phyloP scores from a whole-genome alignment of 352 stramenopile genomes.

The Globisporangium sylvaticum region DNA sequence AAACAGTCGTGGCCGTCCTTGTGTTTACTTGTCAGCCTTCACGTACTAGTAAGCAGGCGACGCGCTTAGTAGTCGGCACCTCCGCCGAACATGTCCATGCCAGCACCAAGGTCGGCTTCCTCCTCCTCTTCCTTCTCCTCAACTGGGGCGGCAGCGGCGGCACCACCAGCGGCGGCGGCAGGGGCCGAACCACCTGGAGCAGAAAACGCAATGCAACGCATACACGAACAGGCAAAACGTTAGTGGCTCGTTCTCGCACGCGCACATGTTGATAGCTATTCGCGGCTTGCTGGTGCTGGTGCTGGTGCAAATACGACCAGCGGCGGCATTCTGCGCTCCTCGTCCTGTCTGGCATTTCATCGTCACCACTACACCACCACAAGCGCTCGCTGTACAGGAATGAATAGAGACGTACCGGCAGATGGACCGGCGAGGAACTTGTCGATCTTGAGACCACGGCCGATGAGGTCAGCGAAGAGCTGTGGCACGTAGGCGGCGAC shows the following conservation, averaged over 20 bases:
- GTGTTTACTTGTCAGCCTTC: not conserved
- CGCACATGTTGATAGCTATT: not conserved
- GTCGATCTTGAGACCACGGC: constrained; percentile 77
- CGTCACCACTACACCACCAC: not conserved
- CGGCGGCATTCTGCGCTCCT: not conserved
- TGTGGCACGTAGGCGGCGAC: constrained; percentile 74
- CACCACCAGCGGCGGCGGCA: constrained; percentile 43
- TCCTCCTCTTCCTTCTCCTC: constrained; percentile 86
- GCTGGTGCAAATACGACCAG: not conserved
- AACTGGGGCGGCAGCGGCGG: constrained; percentile 36
- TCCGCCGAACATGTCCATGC: constrained; percentile 88
- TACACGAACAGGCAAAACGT: not conserved
- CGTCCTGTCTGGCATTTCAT: not conserved
- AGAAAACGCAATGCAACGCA: constrained; percentile 10
- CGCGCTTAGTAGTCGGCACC: constrained; percentile 79
- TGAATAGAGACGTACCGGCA: constrained; percentile 52
- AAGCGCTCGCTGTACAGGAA: not conserved
- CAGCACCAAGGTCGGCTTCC: constrained; percentile 75
- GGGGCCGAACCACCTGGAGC: constrained; percentile 48
- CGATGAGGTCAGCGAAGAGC: constrained; percentile 83
- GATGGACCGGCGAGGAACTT: constrained; percentile 87
- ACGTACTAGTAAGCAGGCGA: constrained; percentile 8
- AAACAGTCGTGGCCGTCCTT: not conserved
- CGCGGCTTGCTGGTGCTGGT: not conserved
- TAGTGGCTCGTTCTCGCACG: not conserved